Evolutionary conservation across 2,329 filamentous ascomycete genomes (phyloP).

Genomic region (Diplocarpon mali): DNA sequence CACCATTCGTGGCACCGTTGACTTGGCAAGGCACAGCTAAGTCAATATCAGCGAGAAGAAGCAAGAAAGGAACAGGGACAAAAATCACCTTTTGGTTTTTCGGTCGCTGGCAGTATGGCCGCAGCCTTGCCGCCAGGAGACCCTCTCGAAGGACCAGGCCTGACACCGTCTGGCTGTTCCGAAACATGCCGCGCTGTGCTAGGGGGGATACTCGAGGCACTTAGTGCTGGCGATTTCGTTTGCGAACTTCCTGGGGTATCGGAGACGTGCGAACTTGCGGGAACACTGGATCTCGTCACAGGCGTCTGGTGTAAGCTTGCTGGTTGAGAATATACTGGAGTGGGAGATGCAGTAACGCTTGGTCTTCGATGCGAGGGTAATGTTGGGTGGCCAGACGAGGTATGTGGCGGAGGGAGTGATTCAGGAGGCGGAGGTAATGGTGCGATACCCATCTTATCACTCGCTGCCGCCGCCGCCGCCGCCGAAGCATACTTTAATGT

Average conservation of each 20-base stretch:
- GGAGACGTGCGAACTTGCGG: conserved; percentile 28
- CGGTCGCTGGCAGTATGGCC: conserved; percentile 32
- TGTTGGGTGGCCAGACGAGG: conserved; percentile 25
- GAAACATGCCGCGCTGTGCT: conserved; percentile 35
- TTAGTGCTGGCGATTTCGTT: conserved; percentile 40
- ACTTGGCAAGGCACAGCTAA: conserved; percentile 29
- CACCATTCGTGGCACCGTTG: conserved; percentile 43
- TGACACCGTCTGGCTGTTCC: conserved; percentile 33
- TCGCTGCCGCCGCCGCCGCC: conserved; percentile 83
- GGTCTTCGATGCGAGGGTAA: conserved; percentile 34
- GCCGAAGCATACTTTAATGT: conserved; percentile 95
- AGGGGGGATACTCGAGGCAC: conserved; percentile 33
- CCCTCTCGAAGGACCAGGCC: conserved; percentile 17
- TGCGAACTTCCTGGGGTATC: conserved; percentile 30
- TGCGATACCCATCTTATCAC: conserved; percentile 86
- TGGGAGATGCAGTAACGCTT: conserved; percentile 48
- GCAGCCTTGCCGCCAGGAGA: conserved; percentile 24
- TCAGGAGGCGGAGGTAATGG: conserved; percentile 86
- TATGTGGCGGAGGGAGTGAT: conserved; percentile 37
- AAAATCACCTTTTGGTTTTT: conserved; percentile 35
- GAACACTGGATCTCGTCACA: conserved; percentile 29
- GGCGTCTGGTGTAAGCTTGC: conserved; percentile 25
- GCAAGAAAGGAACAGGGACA: conserved; percentile 2
- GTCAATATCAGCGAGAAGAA: conserved; percentile 13
- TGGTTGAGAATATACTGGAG: conserved; percentile 37